Percentiles rank a stretch among this genome's conserved stretches.
These are phyloP conservation scores for Tricholoma hemisulphureum DNA, from an alignment of 768 basidiomycete genomes.

Conservation along the genomic window DNA sequence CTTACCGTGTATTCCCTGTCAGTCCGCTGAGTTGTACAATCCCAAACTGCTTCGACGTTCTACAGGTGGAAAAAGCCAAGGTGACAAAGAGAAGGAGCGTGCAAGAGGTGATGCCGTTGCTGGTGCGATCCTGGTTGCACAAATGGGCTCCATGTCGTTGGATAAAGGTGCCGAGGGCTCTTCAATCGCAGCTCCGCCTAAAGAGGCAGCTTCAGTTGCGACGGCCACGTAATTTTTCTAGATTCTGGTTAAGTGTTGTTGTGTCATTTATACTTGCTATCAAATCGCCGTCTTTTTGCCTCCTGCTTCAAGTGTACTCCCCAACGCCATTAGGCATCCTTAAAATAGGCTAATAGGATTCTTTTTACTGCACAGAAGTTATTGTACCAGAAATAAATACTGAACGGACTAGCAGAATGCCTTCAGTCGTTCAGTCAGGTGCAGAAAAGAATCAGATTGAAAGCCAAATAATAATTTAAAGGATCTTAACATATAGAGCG, in stretches of 20 bases:
- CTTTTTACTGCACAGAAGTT: not conserved
- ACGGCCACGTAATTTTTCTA: constrained; percentile 1
- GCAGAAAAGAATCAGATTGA: too few relatives aligned
- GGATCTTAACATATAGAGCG: too few relatives aligned
- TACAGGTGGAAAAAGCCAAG: constrained; percentile 17
- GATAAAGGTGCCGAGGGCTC: constrained; percentile 16
- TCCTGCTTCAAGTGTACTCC: constrained; percentile 11
- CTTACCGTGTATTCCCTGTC: not conserved
- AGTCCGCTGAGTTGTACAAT: constrained; percentile 36
- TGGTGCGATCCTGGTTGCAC: constrained; percentile 35
- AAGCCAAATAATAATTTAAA: too few relatives aligned
- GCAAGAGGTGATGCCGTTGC: constrained; percentile 34
- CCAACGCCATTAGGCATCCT: not conserved
- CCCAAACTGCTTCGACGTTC: constrained; percentile 32
- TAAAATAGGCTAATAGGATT: not conserved
- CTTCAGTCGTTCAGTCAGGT: too few relatives aligned
- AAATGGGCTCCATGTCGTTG: constrained; percentile 36
- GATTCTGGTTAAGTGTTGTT: constrained; percentile 8
- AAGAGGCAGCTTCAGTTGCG: not conserved
- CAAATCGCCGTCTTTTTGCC: constrained; percentile 10
- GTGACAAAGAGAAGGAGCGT: constrained; percentile 33
- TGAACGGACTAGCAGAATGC: too few relatives aligned
- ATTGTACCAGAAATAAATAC: too few relatives aligned
- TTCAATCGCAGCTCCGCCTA: not conserved
- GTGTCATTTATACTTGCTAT: constrained; percentile 18